Conservation (phyloP, 2,329 filamentous ascomycete genomes). For the Shiraia sp. region DNA sequence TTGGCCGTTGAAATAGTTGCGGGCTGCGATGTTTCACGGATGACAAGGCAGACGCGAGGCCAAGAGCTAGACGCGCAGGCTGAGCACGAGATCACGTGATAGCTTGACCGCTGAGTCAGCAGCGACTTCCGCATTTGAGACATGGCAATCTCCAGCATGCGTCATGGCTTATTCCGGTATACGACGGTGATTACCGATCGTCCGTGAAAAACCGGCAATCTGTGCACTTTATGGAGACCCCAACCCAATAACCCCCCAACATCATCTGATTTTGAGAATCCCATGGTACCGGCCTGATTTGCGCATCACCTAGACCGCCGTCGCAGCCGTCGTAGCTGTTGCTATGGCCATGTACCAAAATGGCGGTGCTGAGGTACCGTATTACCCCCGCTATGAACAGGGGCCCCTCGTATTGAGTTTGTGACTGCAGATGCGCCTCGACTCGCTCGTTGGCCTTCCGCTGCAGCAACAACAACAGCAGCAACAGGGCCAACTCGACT, state of each 20-base stretch:
- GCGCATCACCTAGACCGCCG: constrained; percentile 3
- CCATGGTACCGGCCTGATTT: constrained; percentile 10
- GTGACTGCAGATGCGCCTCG: constrained; percentile 35
- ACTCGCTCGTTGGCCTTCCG: constrained; percentile 23
- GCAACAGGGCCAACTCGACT: constrained; percentile 13
- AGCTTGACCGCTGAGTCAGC: not conserved
- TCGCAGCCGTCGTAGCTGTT: constrained; percentile 1
- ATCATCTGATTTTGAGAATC: constrained; percentile 1
- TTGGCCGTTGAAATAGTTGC: too few species aligned
- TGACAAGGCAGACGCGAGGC: too few species aligned
- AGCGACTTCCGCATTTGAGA: not conserved
- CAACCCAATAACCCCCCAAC: not conserved
- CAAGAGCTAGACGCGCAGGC: not conserved
- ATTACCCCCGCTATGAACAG: constrained; percentile 11
- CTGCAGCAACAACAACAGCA: constrained; percentile 26
- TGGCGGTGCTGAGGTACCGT: constrained; percentile 38
- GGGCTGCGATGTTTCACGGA: too few species aligned
- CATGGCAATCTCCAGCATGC: not conserved
- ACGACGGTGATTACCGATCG: too few species aligned
- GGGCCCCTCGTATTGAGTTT: constrained; percentile 20
- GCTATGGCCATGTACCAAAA: constrained; percentile 43
- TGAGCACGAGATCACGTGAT: constrained; percentile 13
- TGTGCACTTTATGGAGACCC: not conserved
- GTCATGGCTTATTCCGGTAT: not conserved
- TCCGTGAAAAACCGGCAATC: too few species aligned